Percentiles rank a stretch among this genome's conserved stretches.
Conservation (phyloP, 345 rosid species). For the Rubroshorea leprosula region DNA sequence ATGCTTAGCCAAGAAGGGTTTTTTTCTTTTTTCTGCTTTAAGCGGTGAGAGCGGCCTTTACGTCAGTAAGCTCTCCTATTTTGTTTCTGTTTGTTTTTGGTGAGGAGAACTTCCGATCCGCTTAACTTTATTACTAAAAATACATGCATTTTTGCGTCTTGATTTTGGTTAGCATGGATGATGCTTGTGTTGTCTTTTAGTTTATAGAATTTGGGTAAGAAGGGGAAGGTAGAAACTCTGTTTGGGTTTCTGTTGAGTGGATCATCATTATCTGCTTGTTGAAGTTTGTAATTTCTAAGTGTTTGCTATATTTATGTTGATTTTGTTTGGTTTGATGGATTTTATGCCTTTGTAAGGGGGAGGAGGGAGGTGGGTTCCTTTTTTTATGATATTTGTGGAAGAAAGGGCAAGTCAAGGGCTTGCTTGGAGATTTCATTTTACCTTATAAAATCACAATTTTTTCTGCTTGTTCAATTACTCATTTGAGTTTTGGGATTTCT, state of each 20-base stretch:
- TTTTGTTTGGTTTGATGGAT: neutral
- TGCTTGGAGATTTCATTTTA: neutral
- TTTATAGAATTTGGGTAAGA: neutral
- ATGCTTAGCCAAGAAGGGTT: slow-evolving; percentile 9
- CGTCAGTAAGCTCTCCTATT: slow-evolving; percentile 3
- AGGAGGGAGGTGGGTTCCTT: too few species aligned
- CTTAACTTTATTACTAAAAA: neutral
- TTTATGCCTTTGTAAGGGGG: too few species aligned
- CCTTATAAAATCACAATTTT: neutral
- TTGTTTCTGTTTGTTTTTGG: neutral
- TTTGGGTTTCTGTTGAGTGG: too few species aligned
- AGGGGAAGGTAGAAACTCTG: too few species aligned
- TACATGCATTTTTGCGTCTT: neutral
- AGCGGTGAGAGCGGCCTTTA: slow-evolving; percentile 9
- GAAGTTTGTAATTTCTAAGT: neutral
- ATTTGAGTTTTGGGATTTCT: neutral
- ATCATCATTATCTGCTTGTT: too few species aligned
- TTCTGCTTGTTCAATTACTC: neutral
- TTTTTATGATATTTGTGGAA: neutral
- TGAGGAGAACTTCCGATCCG: neutral
- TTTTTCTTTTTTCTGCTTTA: neutral
- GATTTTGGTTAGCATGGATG: neutral
- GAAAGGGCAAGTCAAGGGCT: neutral
- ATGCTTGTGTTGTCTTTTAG: neutral
- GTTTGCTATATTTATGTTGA: neutral